phyloP scores from a whole-genome alignment of 768 basidiomycete species.

The Phaeotremella fagi region DNA sequence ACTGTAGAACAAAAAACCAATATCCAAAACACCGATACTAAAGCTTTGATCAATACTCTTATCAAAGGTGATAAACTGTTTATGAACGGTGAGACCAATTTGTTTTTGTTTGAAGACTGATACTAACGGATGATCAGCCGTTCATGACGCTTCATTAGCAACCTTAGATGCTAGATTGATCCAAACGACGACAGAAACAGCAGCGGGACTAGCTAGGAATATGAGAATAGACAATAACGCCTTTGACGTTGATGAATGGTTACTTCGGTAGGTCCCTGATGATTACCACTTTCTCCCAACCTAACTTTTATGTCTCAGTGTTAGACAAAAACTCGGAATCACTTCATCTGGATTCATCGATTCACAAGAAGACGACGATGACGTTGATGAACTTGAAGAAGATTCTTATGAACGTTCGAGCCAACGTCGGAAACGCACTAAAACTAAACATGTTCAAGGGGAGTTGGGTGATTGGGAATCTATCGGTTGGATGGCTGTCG shows the following conservation, averaged over 20 bases:
- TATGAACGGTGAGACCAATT: constrained; percentile 12
- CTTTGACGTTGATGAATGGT: constrained; percentile 89
- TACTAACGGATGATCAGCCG: constrained; percentile 2
- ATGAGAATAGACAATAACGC: constrained; percentile 82
- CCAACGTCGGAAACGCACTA: constrained; percentile 29
- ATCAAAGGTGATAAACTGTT: constrained; percentile 18
- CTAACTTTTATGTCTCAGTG: too few relatives aligned
- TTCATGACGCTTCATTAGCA: constrained; percentile 75
- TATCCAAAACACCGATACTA: constrained; percentile 15
- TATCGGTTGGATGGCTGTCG: constrained; percentile 77
- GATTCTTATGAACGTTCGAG: constrained; percentile 46
- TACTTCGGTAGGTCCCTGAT: constrained; percentile 52
- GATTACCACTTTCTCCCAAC: too few relatives aligned
- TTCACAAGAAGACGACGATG: too few relatives aligned
- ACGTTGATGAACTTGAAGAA: constrained; percentile 47
- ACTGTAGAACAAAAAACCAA: constrained; percentile 22
- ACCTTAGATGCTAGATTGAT: constrained; percentile 82
- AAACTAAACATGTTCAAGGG: constrained; percentile 46
- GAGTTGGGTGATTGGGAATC: constrained; percentile 66
- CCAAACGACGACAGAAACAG: constrained; percentile 68
- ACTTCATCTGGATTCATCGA: too few relatives aligned
- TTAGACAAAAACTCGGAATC: too few relatives aligned
- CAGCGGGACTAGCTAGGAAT: constrained; percentile 80
- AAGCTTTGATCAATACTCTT: constrained; percentile 12
- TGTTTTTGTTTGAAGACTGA: too few relatives aligned